Evolutionary conservation across 1,284 basidiomycete genomes (phyloP), one percentile per base, ranked within the genome.

Genomic region (Rhodotorula sp.): DNA sequence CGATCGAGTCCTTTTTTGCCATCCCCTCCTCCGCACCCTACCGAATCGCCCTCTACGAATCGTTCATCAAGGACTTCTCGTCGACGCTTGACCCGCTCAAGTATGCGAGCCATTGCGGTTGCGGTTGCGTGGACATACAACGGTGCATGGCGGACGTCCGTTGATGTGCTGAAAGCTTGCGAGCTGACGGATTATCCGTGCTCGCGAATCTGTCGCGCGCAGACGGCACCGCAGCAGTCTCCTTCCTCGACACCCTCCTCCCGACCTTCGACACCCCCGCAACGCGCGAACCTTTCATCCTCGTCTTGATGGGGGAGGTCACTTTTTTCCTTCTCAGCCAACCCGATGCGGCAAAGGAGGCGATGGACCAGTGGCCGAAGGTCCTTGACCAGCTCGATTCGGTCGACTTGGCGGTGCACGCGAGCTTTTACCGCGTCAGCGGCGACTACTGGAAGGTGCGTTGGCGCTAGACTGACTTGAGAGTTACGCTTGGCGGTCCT

Each of bases 361-460:
- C 94, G 71, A 91, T 99, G 84, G 92, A 97, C 78, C 85, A 87
- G 47, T 93, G 91, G 55, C 89, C 87, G 83, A 89, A 89, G 80
- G 78, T 86, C 32, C 78, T 99, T 53, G 91, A 93, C 77, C 84
- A 85, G 48, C 85, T 97, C 48, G 89, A 94, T 76, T 86, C 86
- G n/a, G 93, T 98, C 49, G 74, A 76, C 27, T 34, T 73, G 49
- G 65, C 86, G 47, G 95, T 98, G 62, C 92, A 94, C 76, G 95
- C 92, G 2, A 92, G 91, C 15, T 98, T 92, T 81, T 99, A 99
- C 82, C 88, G 90, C 22, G 91, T 98, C 13, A 89, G 90, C 34
- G 95, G 94, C 27, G 95, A 98, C 81, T 98, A 96, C 80, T 93
- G 90, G 85, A 97, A 97, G 87, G 92, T 89, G 66, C 60, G 82